Conservation (phyloP, 1,139 yeast genomes). For the Blastobotrys petasosporus region DNA sequence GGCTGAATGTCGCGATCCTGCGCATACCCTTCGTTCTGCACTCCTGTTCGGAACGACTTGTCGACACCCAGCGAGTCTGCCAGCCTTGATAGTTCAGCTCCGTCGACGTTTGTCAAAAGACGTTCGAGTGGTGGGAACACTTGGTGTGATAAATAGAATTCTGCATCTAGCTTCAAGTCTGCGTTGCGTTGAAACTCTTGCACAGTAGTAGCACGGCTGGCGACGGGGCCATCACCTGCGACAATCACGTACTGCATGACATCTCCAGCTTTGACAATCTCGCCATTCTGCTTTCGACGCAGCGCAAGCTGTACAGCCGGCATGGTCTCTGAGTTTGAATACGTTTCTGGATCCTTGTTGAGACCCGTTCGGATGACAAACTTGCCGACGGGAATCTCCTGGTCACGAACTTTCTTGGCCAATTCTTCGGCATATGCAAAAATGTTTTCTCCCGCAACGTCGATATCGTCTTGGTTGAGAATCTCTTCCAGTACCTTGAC, state of each 20-base stretch:
- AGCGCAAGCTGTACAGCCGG: constrained; percentile 94
- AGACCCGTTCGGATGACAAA: constrained; percentile 40
- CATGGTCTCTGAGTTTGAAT: constrained; percentile 57
- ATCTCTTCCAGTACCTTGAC: constrained; percentile 66
- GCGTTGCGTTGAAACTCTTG: constrained; percentile 56
- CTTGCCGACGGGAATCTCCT: constrained; percentile 58
- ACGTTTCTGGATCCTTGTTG: constrained; percentile 38
- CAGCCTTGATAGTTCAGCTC: constrained; percentile 66
- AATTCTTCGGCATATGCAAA: constrained; percentile 67
- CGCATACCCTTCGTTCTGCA: constrained; percentile 18
- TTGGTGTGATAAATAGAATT: constrained; percentile 80
- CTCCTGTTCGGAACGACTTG: constrained; percentile 33
- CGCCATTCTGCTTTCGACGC: constrained; percentile 71
- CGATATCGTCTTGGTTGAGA: constrained; percentile 70
- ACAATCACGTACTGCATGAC: constrained; percentile 86
- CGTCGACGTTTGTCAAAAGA: constrained; percentile 77
- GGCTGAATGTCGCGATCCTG: constrained; percentile 53
- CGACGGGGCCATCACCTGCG: constrained; percentile 37
- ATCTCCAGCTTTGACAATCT: constrained; percentile 79
- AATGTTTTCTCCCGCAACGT: constrained; percentile 64
- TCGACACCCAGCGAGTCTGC: constrained; percentile 78
- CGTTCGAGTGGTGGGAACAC: constrained; percentile 89
- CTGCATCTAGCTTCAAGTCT: constrained; percentile 61
- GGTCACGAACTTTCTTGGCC: constrained; percentile 50
- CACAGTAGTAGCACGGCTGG: constrained; percentile 75